Evolutionary conservation across 2,329 filamentous ascomycete species (phyloP).

Genomic region (Drechslera avenae): DNA sequence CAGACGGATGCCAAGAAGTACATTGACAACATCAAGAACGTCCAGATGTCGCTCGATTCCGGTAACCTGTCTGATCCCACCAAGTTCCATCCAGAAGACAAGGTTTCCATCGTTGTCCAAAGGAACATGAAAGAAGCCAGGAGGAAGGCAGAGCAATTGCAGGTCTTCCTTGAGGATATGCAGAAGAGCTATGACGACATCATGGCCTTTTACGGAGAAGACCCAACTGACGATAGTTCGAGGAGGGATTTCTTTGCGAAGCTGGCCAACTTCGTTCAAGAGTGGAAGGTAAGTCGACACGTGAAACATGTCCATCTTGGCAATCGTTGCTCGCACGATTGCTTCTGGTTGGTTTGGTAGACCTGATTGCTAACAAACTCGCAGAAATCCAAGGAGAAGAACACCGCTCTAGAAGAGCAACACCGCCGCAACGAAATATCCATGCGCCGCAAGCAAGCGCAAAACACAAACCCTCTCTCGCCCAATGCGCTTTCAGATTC

Average conservation of each 20-base stretch:
- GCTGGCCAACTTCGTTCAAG: slow-evolving; percentile 83
- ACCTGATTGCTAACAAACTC: slow-evolving; percentile 7
- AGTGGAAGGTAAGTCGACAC: slow-evolving; percentile 74
- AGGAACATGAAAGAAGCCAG: slow-evolving; percentile 95
- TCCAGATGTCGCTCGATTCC: slow-evolving; percentile 88
- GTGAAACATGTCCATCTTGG: neutral
- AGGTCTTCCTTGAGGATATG: slow-evolving; percentile 93
- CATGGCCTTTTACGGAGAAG: slow-evolving; percentile 95
- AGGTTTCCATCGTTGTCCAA: slow-evolving; percentile 88
- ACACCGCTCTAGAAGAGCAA: slow-evolving; percentile 78
- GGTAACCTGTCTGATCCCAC: slow-evolving; percentile 95
- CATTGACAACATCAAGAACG: slow-evolving; percentile 91
- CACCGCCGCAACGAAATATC: slow-evolving; percentile 85
- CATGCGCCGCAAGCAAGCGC: slow-evolving; percentile 76
- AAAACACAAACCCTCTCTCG: slow-evolving; percentile 59
- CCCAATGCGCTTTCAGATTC: slow-evolving; percentile 53
- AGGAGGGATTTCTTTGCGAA: slow-evolving; percentile 94
- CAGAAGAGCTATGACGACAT: slow-evolving; percentile 89
- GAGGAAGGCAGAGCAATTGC: slow-evolving; percentile 94
- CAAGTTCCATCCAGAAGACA: slow-evolving; percentile 97
- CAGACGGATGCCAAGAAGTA: slow-evolving; percentile 87
- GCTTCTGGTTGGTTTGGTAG: neutral
- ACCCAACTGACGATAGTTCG: slow-evolving; percentile 88
- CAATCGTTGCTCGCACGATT: neutral
- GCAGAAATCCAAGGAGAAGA: slow-evolving; percentile 89